Base-by-base conservation (phyloP, 805 yeast genomes). In the Lipomyces anomalus region DNA sequence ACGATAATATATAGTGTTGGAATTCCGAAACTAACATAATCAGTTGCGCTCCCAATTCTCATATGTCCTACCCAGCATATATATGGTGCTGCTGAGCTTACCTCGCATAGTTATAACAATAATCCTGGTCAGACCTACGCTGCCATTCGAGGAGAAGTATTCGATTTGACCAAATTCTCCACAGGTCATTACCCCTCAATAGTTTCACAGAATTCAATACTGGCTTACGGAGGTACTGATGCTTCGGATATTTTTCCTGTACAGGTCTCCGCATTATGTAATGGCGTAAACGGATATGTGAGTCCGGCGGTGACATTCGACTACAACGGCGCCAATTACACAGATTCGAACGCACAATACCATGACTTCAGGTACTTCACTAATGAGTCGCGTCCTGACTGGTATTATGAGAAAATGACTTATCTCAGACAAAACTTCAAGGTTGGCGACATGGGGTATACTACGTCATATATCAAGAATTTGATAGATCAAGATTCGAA, bases 21-120 rank as follows among this genome's bases (percentile, higher is more conserved):
- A 17, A 60, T 66, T 34, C 50, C 64, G 32, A 57, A 4, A 16
- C 39, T 36, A 22, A 29, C 43, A 34, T n/a, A 9, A 7, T 22
- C 20, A 48, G 54, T 68, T 38, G 72, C 70, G 1, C 61, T 68
- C 48, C 71, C 72, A 4, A 61, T 61, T 36, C 58, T 69, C 24
- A 57, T 68, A 29, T 68, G 72, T 49, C 72, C 72, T 9, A 47
- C 63, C 7, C 70, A 68, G 46, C 57, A 68, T 43, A 65, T 68
- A 20, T 56, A 62, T 45, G 56, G 63, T 13, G 23, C 56, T 1
- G 60, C 59, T 4, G 69, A 69, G 43, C 56, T 68, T 22, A 39
- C 55, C 1, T 61, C 52, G 2, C 64, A 65, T 46, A 59, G 62
- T 6, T 43, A 50, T 28, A 53, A 56, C 7, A 49, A 45, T 35